Conservation (phyloP, 1,139 yeast species). For the Suhomyces bribrorum region DNA sequence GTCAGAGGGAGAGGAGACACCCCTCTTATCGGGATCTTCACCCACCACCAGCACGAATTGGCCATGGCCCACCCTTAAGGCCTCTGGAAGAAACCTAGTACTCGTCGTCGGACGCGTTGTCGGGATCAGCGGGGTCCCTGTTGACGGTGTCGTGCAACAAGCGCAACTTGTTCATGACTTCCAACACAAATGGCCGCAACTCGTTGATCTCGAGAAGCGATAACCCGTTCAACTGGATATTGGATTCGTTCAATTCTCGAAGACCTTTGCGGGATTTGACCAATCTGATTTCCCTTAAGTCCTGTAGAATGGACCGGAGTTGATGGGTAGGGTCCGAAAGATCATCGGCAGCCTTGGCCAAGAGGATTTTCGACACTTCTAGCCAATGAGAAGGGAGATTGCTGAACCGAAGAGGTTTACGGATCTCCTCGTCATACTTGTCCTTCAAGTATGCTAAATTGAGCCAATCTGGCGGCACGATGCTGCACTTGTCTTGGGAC, state of each 20-base stretch:
- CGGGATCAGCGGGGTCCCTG: constrained; percentile 20
- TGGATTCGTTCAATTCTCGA: constrained; percentile 74
- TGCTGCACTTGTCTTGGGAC: constrained; percentile 81
- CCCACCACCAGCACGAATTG: too few relatives aligned
- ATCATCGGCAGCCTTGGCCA: constrained; percentile 74
- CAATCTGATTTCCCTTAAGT: constrained; percentile 78
- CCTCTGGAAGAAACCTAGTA: too few relatives aligned
- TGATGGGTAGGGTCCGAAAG: constrained; percentile 64
- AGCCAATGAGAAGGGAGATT: constrained; percentile 87
- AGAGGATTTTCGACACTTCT: constrained; percentile 68
- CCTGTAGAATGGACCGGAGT: constrained; percentile 72
- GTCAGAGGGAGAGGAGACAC: too few relatives aligned
- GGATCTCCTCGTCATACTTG: constrained; percentile 68
- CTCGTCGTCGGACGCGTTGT: constrained; percentile 16
- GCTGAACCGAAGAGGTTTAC: constrained; percentile 60
- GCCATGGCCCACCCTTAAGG: too few relatives aligned
- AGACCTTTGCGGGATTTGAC: constrained; percentile 83
- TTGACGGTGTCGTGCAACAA: constrained; percentile 45
- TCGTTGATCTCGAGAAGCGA: constrained; percentile 86
- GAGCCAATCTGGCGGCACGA: constrained; percentile 91
- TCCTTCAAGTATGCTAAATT: constrained; percentile 53
- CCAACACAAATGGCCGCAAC: constrained; percentile 74
- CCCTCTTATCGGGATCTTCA: too few relatives aligned
- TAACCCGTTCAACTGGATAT: constrained; percentile 79
- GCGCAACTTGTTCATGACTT: constrained; percentile 76